Base-by-base conservation (phyloP, 805 yeast species). In the Suhomyces kilbournensis region DNA sequence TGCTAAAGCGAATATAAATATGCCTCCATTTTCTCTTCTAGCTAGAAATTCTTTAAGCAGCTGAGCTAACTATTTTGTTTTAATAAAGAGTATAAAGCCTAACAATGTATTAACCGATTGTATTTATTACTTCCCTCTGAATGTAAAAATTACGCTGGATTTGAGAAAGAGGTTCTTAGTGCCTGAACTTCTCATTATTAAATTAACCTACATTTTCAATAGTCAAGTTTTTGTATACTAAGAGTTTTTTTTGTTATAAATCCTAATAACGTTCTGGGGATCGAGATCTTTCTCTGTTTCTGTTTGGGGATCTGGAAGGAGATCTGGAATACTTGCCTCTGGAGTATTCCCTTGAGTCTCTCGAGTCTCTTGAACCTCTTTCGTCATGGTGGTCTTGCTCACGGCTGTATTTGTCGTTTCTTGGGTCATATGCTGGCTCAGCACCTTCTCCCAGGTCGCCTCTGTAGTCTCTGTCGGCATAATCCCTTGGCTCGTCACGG, bases 261-360 rank as follows among this genome's bases (percentile, higher is more conserved):
- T 5, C 7, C 48, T 52, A 62, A 45, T 56, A 59, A 48, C 70
- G 65, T 53, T 60, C 70, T 22, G 58, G 60, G 5, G 58, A 56
- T 48, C 57, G 47, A 44, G 54, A 39, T 53, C 59, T 55, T 7
- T 53, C 53, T 53, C 61, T 63, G 35, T 63, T 59, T 57, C 57
- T 52, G 39, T 22, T 35, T 7, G 59, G 59, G 8, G 56, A 56
- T 38, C 67, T 63, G 28, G 67, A 63, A 10, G 78, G 76, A 20
- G 77, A 72, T 59, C 77, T 65, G 46, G 75, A 70, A 53, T 70
- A 64, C 20, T 68, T 70, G 49, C 75, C 65, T 57, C 66, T 63
- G 7, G 57, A 63, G 47, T 56, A 57, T 17, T 52, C 56, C 26
- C 54, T 30, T 52, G 49, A 19, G 56, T 46, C 56, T 30, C 54